Conservation (phyloP, 1,284 basidiomycete species). For the Mycosarcoma maydis region DNA sequence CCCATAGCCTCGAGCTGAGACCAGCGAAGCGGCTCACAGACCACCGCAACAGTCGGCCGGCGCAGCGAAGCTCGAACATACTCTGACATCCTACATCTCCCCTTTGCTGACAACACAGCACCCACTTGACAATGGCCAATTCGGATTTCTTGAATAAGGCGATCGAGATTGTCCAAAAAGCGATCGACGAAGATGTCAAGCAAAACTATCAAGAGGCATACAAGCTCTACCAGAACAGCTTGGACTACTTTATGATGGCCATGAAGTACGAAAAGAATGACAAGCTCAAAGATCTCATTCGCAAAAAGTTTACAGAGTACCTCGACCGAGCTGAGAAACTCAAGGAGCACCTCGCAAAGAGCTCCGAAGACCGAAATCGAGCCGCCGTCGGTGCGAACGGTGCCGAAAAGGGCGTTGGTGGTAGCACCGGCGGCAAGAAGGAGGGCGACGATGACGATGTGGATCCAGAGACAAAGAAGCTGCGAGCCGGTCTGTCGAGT, state of each 20-base stretch:
- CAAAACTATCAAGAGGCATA: constrained; percentile 94
- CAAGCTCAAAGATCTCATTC: constrained; percentile 86
- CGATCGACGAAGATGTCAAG: constrained; percentile 93
- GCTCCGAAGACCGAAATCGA: constrained; percentile 77
- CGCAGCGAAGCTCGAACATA: too few species aligned
- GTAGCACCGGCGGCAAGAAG: constrained; percentile 75
- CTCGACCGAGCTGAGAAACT: constrained; percentile 89
- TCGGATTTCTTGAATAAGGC: constrained; percentile 72
- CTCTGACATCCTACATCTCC: background rate
- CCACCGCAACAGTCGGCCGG: too few species aligned
- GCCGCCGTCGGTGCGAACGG: constrained; percentile 82
- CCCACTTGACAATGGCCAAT: constrained; percentile 48
- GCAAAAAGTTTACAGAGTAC: constrained; percentile 90
- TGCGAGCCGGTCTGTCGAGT: constrained; percentile 83
- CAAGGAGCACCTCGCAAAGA: constrained; percentile 73
- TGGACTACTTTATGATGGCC: constrained; percentile 97
- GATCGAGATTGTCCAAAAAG: constrained; percentile 91
- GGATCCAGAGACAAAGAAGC: constrained; percentile 94
- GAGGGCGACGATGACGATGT: constrained; percentile 78
- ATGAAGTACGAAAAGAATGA: constrained; percentile 95
- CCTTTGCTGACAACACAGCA: background rate
- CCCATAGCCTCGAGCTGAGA: too few species aligned
- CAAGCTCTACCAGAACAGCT: constrained; percentile 85
- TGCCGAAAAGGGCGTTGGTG: constrained; percentile 72
- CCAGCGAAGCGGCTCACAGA: too few species aligned